A percentile compares a stretch with the other conserved stretches of the same genome.
These are phyloP conservation scores for Pythium brassicae DNA, from an alignment of 352 stramenopile species.

Conservation along the genomic window DNA sequence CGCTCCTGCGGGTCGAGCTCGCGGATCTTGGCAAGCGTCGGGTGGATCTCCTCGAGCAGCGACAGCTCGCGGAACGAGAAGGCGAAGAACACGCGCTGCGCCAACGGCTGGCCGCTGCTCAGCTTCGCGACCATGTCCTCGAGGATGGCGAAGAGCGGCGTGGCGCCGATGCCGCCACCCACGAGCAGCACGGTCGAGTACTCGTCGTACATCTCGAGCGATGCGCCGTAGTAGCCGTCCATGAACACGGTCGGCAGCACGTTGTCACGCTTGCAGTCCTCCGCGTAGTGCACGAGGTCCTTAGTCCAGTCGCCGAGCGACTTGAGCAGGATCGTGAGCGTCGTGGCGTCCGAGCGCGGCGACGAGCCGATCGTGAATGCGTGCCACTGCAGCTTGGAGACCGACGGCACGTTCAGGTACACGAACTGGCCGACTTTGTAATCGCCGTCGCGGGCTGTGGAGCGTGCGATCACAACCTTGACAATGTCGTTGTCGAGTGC, in stretches of 20 bases:
- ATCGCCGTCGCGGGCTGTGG: slow-evolving; percentile 7
- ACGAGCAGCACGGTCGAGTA: slow-evolving; percentile 21
- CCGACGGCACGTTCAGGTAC: slow-evolving; percentile 36
- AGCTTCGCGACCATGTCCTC: slow-evolving; percentile 26
- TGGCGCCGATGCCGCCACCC: slow-evolving; percentile 21
- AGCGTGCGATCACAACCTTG: slow-evolving; percentile 30
- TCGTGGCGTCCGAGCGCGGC: slow-evolving; percentile 12
- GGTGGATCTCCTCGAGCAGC: slow-evolving; percentile 19
- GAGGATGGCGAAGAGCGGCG: slow-evolving; percentile 24
- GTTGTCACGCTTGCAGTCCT: slow-evolving; percentile 19
- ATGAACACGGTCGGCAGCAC: slow-evolving; percentile 20
- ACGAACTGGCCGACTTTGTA: slow-evolving; percentile 42
- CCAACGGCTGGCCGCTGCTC: background rate
- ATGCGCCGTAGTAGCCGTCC: slow-evolving; percentile 25
- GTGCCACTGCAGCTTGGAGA: slow-evolving; percentile 56
- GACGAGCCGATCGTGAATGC: slow-evolving; percentile 45
- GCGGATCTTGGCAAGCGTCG: slow-evolving; percentile 11
- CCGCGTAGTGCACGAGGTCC: slow-evolving; percentile 8
- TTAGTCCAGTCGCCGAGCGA: slow-evolving; percentile 22
- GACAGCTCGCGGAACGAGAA: slow-evolving; percentile 23
- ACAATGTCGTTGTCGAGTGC: slow-evolving; percentile 21
- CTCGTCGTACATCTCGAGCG: slow-evolving; percentile 18
- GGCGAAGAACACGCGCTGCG: slow-evolving; percentile 16
- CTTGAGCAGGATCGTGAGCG: slow-evolving; percentile 23
- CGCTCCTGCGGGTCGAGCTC: slow-evolving; percentile 13